Conservation (phyloP, 305 asterid species). For the Petunia hybrid region DNA sequence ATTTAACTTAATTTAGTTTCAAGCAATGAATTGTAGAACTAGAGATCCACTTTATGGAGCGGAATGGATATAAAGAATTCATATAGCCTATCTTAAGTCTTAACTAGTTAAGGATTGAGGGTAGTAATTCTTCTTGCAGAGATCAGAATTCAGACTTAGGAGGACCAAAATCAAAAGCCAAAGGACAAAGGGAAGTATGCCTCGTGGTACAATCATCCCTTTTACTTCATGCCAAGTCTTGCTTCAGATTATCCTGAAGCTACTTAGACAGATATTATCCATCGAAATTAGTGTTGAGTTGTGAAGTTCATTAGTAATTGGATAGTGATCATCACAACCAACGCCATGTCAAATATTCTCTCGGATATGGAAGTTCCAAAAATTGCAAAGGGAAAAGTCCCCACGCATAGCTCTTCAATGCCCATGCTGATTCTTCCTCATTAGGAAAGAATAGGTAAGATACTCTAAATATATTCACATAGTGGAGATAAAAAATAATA, state of each 20-base stretch:
- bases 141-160: slow-evolving; percentile 4
- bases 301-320: slow-evolving; percentile 6
- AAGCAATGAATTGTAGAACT: background rate
- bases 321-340: background rate
- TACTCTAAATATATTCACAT: background rate
- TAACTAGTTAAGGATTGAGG: background rate
- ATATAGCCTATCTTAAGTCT: background rate
- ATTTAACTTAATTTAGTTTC: background rate
- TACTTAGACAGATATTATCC: background rate
- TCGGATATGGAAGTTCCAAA: background rate
- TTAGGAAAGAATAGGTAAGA: background rate
- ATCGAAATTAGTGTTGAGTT: background rate
- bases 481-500: too few species aligned
- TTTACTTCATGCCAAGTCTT: background rate
- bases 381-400: background rate
- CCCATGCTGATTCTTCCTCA: background rate
- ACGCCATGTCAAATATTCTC: background rate
- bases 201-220: background rate
- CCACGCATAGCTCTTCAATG: background rate
- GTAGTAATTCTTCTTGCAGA: background rate
- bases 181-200: background rate
- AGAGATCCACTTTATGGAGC: background rate
- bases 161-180: background rate
- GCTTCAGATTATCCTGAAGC: background rate
- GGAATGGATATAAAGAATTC: background rate